Percentiles rank a stretch among this genome's conserved stretches.
phyloP scores from a whole-genome alignment of 139 green algal genomes.

The Auxenochlorella pyrenoidosa region DNA sequence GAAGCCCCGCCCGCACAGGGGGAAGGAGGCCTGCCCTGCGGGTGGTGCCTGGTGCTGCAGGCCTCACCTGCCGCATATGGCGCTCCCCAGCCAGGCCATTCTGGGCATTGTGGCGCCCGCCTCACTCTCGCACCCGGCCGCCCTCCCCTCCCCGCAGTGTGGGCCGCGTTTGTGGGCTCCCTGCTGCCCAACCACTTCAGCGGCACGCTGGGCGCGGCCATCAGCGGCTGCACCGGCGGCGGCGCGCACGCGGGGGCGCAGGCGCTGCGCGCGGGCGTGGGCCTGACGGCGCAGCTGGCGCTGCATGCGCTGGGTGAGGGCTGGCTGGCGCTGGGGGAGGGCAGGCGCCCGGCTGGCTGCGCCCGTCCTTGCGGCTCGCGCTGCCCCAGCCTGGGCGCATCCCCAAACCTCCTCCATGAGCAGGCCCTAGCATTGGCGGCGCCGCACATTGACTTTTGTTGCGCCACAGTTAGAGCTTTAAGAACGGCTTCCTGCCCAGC shows the following conservation, averaged over 20 bases:
- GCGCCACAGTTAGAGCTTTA: too few species aligned
- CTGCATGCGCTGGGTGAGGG: conserved; percentile 3
- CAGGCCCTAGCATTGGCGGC: too few species aligned
- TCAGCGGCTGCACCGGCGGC: neutral
- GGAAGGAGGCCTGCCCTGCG: too few species aligned
- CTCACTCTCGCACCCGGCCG: neutral
- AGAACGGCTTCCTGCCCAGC: neutral
- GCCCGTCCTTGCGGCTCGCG: too few species aligned
- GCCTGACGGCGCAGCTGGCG: neutral
- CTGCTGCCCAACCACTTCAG: neutral
- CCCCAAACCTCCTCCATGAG: too few species aligned
- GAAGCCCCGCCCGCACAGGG: too few species aligned
- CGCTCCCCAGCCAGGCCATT: too few species aligned
- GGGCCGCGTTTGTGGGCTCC: neutral
- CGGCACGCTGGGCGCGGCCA: neutral
- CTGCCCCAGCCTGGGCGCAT: too few species aligned
- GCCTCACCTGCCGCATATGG: too few species aligned
- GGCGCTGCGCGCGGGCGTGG: neutral
- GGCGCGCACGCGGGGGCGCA: neutral
- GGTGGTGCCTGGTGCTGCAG: too few species aligned
- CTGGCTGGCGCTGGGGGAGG: too few species aligned
- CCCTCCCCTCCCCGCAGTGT: neutral
- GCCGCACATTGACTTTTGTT: neutral
- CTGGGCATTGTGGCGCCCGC: too few species aligned
- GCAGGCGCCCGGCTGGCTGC: neutral